Base-by-base conservation (phyloP, 495 filamentous ascomycete species). In the Penicillium roqueforti region DNA sequence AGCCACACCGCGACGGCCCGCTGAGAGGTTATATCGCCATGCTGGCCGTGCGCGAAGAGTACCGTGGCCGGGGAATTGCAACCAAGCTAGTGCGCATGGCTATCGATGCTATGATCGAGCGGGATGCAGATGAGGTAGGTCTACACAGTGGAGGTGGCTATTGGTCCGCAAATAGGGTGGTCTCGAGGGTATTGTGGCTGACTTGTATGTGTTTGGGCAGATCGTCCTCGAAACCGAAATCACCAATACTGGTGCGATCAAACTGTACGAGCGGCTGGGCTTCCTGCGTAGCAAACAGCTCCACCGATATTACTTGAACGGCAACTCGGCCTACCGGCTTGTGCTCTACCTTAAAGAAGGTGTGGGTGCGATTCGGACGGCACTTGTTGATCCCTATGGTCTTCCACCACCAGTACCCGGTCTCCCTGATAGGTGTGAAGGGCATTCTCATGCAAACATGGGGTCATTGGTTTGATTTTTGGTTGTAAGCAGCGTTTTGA, bases 11-110 rank as follows among this genome's bases (percentile, higher is more conserved):
- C 18, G 81, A 84, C 1, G 86, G 91, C 10, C 90, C 89, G 0
- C 68, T 91, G 54, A 84, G 95, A 48, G 95, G 95, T 49, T 99
- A 99, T 73, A 97, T 99, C 57, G 95, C 95, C 66, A 99, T 99
- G 95, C 79, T 99, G 45, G 95, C 92, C 23, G 89, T 95, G 23
- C 80, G 83, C 47, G 80, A 89, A 48, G 76, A 84, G 20, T 86
- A 88, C 65, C 83, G 95, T 4, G 89, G 91, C 1, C 80, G 83
- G 41, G 90, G 93, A n/a, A 92, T 99, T 49, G 93, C 92, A 14
- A 96, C 92, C 5, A 84, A 83, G 46, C 74, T 99, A 19, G 95
- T 97, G 13, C 78, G 86, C 53, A 88, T 86, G 83, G 90, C 91
- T 7, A 93, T 99, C 56, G 90, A 96, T 66, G 87, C 87, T 31